These are phyloP conservation scores for Peziza echinospora DNA, from an alignment of 495 filamentous ascomycete genomes.

Conservation along the genomic window DNA sequence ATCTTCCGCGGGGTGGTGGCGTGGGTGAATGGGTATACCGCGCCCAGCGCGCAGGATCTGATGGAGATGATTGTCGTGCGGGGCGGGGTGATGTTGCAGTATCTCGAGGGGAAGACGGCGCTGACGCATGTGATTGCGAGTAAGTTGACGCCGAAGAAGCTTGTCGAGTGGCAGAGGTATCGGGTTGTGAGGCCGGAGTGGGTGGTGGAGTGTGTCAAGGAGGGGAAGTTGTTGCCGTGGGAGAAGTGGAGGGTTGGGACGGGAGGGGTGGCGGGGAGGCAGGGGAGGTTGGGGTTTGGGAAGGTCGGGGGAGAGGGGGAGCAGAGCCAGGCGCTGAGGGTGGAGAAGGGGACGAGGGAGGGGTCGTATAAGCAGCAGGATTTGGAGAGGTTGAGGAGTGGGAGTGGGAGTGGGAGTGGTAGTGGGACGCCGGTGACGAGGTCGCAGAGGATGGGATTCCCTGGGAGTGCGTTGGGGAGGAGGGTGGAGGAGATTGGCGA, in stretches of 20 bases:
- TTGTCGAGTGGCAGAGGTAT: slow-evolving; percentile 62
- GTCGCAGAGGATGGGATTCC: no score
- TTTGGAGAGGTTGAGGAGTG: no score
- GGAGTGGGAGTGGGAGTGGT: no score
- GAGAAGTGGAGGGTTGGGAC: slow-evolving; percentile 59
- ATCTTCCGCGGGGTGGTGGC: slow-evolving; percentile 81
- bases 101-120: slow-evolving; percentile 79
- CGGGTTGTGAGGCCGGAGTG: slow-evolving; percentile 92
- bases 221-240: slow-evolving; percentile 67
- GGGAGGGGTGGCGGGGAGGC: slow-evolving; percentile 49
- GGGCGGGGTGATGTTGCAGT: slow-evolving; percentile 84
- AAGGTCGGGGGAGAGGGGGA: no score
- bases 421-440: no score
- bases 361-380: no score
- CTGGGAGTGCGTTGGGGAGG: no score
- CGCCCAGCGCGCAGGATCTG: slow-evolving; percentile 70
- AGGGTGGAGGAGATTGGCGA: no score
- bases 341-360: no score
- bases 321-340: no score
- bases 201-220: slow-evolving; percentile 72
- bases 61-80: slow-evolving; percentile 68
- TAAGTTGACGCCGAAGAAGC: slow-evolving; percentile 75
- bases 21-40: slow-evolving; percentile 83
- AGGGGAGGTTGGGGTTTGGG: slow-evolving; percentile 46
- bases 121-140: slow-evolving; percentile 91